Percentiles rank a stretch among this genome's conserved stretches.
Evolutionary conservation across 2,329 filamentous ascomycete genomes (phyloP).

Genomic region (Talaromyces rugulosus): DNA sequence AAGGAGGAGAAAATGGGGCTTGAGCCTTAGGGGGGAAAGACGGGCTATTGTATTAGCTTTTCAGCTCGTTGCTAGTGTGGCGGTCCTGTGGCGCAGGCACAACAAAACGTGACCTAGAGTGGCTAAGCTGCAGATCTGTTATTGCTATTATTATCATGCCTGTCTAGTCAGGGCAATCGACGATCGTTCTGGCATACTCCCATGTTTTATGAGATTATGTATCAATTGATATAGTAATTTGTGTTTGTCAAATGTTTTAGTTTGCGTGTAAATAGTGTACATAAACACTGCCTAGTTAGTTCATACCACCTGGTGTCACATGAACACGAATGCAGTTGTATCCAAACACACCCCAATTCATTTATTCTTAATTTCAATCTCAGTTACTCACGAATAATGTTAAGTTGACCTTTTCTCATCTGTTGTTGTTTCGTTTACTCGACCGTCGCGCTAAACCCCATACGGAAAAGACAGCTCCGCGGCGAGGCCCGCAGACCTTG

Average conservation of each 20-base stretch:
- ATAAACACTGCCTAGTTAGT: not conserved
- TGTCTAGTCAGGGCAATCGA: no score
- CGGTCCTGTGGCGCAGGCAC: not conserved
- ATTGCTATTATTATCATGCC: no score
- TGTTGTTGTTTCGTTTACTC: not conserved
- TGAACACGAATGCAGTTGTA: not conserved
- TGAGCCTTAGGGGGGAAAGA: constrained; percentile 17
- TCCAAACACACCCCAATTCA: not conserved
- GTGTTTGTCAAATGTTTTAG: no score
- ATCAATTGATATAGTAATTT: not conserved
- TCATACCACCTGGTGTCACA: not conserved
- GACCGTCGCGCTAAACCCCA: constrained; percentile 4
- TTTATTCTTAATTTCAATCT: not conserved
- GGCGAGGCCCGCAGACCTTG: not conserved
- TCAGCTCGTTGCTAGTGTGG: not conserved
- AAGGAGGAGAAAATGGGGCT: constrained; percentile 11
- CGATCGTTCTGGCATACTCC: no score
- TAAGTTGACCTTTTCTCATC: not conserved
- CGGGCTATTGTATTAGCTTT: constrained; percentile 10
- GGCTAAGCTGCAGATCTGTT: not conserved
- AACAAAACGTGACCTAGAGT: not conserved
- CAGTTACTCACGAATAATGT: no score
- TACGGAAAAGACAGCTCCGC: constrained; percentile 5
- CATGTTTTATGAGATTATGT: no score
- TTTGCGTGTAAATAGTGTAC: not conserved